Base-by-base conservation (phyloP, 768 basidiomycete genomes). In the Rhizopogon vulgaris region DNA sequence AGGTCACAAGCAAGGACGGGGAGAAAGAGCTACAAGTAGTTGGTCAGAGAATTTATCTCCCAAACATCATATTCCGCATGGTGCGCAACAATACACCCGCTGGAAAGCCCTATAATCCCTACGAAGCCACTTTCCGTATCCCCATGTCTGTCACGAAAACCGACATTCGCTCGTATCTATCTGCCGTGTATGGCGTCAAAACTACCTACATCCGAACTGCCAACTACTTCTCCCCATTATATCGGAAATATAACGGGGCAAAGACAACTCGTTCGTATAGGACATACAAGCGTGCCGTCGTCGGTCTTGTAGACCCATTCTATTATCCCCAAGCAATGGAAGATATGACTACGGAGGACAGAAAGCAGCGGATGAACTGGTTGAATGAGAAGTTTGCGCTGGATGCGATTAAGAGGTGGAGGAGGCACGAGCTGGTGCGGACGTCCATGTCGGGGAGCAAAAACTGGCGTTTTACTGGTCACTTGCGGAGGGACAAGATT, bases 141-240 rank as follows among this genome's bases (percentile, higher is more conserved):
- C 87, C 92, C n/a, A 80, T 82, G 56, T 86, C 83, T 39, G 76
- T 94, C 69, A 96, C 93, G 39, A 97, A 97, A 71, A 90, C 87
- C 52, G 94, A 97, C 71, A 73, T 97, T 36, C 85, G 92, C 38
- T 86, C 87, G 0, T 93, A 95, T 65, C 80, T 97, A 42, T 71
- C 71, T 48, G 78, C 91, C 32, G 79, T 86, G n/a, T 97, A 97
- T 60, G 89, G 90, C 55, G 83, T 97, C 41, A 74, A 84, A 62
- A 87, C 88, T 53, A 95, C 93, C 6, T 96, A 94, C 67, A 91
- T 97, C 56, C 90, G 94, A 48, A 97, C 94, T n/a, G 89, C 90
- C 75, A 90, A 89, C 73, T 91, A 92, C 60, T 72, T 85, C 53
- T 78, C 85, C 0, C 80, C 84, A 40, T 60, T 78, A 17, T 62